A percentile compares a stretch with the other conserved stretches of the same genome.
Conservation (phyloP, 1,139 yeast genomes). For the Lipomyces yarrowii region DNA sequence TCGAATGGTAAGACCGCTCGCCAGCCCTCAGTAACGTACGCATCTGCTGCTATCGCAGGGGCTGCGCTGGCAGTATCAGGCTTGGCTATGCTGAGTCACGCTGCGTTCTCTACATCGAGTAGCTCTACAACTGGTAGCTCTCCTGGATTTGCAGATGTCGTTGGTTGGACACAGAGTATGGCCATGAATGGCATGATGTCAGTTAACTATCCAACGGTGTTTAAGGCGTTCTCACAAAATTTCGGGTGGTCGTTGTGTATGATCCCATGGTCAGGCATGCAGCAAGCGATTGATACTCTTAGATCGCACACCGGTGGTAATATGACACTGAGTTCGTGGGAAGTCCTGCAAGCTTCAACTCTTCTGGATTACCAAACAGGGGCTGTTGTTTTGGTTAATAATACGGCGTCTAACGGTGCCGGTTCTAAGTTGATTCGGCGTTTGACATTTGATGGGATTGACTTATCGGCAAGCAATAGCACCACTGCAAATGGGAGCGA, state of each 20-base stretch:
- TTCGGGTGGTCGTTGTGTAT: slow-evolving; percentile 43
- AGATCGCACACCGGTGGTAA: slow-evolving; percentile 42
- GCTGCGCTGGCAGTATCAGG: slow-evolving; percentile 37
- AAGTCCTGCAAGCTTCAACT: slow-evolving; percentile 34
- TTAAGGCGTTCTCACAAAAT: slow-evolving; percentile 40
- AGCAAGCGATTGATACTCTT: slow-evolving; percentile 39
- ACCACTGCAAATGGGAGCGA: slow-evolving; percentile 8
- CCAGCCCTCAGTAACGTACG: slow-evolving; percentile 35
- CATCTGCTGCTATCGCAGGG: slow-evolving; percentile 40
- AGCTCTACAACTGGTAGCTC: slow-evolving; percentile 25
- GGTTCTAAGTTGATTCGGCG: slow-evolving; percentile 13
- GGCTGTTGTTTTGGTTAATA: slow-evolving; percentile 22
- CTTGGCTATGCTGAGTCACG: slow-evolving; percentile 31
- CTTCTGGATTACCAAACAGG: slow-evolving; percentile 29
- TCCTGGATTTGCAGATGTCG: slow-evolving; percentile 25
- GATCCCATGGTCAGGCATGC: slow-evolving; percentile 41
- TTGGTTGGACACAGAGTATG: slow-evolving; percentile 37
- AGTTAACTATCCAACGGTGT: slow-evolving; percentile 41
- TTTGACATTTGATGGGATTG: slow-evolving; percentile 20
- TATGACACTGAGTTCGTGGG: slow-evolving; percentile 34
- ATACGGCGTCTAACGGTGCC: slow-evolving; percentile 11
- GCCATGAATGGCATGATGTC: slow-evolving; percentile 43
- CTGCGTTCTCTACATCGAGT: slow-evolving; percentile 31
- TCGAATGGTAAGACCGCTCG: slow-evolving; percentile 40
- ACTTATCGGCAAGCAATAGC: slow-evolving; percentile 9